Evolutionary conservation across 2,329 filamentous ascomycete species (phyloP), one percentile per base, ranked within the genome.

Genomic region (Aspergillus sp.): DNA sequence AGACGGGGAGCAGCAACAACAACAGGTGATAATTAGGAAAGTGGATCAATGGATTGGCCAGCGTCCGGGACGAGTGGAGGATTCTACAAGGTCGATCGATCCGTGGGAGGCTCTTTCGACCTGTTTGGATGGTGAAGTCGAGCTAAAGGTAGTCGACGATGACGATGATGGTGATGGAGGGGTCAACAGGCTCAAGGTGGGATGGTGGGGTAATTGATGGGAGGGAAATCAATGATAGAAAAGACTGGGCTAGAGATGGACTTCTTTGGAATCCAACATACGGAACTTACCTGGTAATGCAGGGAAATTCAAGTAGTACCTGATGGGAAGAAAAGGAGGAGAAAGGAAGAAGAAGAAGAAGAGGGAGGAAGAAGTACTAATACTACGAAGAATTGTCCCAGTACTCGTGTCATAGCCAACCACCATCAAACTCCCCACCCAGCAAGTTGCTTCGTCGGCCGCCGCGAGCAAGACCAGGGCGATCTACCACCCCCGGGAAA

Each of bases 401-500:
- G 34, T 17, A 38, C 14, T 38, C 34, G 14, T 29, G 25, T 29
- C 25, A 38, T n/a, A 38, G 11, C 40, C 40, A n/a, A n/a, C 40
- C 40, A 17, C 40, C 19, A 19, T 21, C 10, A 7, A 4, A 17
- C 11, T 42, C 19, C 5, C n/a, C 40, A 16, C 34, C 14, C 34
- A 7, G 14, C 14, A 17, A 17, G 34, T 3, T n/a, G 34, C 16
- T 17, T 38, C 34, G 16, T 38, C 34, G 34, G 14, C 34, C 34
- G 34, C 34, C 14, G 34, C 34, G 34, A 42, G 19, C 21, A 21
- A 42, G 11, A 21, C 20, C 16, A 13, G 19, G 25, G n/a, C 19
- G 40, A 42, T 42, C 40, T 42, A 5, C 50, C 53, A 44, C 56
- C 54, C 54, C 57, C 61, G 63, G 65, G 55, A 67, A 67, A 64